A percentile compares a stretch with the other conserved stretches of the same genome.
These are phyloP conservation scores for Rhododendron molle DNA, from an alignment of 148 eudicot genomes.

Conservation along the genomic window DNA sequence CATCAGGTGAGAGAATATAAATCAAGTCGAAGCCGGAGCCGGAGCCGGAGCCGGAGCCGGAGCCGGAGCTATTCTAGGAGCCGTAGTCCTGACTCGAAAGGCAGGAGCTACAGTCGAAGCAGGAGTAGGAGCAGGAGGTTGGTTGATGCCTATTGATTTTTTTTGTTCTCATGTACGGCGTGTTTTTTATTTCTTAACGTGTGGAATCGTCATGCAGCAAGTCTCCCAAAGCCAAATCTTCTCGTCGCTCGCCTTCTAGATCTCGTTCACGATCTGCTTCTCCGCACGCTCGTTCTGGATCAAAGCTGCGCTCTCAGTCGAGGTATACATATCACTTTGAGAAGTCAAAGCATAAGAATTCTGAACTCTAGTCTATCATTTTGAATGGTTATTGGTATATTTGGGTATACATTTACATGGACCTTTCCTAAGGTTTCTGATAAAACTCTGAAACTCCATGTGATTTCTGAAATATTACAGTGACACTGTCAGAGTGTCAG, in stretches of 20 bases:
- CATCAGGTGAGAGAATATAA: constrained; percentile 73
- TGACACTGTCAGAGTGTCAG: not conserved
- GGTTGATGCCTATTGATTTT: not conserved
- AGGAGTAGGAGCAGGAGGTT: constrained; percentile 68
- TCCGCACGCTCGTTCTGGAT: constrained; percentile 53
- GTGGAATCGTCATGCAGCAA: constrained; percentile 38
- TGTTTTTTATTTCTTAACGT: not conserved
- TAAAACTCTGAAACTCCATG: not conserved
- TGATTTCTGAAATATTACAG: not conserved
- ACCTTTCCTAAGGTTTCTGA: not conserved
- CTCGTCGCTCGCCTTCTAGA: constrained; percentile 55
- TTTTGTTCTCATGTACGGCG: not conserved
- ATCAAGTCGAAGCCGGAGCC: constrained; percentile 24
- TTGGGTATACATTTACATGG: not conserved
- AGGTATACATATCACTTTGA: constrained; percentile 29
- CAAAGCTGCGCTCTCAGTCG: constrained; percentile 50
- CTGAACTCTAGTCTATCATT: not conserved
- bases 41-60: constrained; percentile 24
- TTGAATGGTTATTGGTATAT: not conserved
- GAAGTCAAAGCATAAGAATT: not conserved
- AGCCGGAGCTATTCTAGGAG: constrained; percentile 40
- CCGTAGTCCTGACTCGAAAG: constrained; percentile 53
- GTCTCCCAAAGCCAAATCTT: constrained; percentile 66
- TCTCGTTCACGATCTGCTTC: constrained; percentile 48
- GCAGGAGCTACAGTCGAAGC: constrained; percentile 57